Evolutionary conservation across 495 filamentous ascomycete species (phyloP).

Genomic region (Neurospora sp.): DNA sequence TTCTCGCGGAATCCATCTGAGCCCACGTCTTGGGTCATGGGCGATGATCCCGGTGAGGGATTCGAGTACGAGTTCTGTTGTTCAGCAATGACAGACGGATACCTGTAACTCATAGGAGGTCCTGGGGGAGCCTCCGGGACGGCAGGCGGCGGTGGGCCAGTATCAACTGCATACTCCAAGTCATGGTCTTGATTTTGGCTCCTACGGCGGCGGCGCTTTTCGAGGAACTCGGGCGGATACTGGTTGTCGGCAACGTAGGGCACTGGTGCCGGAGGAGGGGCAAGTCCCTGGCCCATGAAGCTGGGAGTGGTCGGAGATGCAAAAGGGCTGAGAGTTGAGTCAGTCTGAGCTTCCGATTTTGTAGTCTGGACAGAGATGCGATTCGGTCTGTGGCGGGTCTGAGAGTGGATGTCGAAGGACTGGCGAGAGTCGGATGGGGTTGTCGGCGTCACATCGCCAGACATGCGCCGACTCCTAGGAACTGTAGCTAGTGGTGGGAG

Average conservation of each 20-base stretch:
- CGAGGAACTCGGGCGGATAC: conserved; percentile 32
- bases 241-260: conserved; percentile 31
- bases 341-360: conserved; percentile 36
- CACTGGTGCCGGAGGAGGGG: conserved; percentile 40
- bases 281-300: conserved; percentile 35
- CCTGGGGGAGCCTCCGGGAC: conserved; percentile 51
- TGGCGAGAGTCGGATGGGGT: conserved; percentile 21
- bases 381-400: conserved; percentile 26
- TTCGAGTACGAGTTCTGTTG: conserved; percentile 20
- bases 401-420: conserved; percentile 32
- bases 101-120: conserved; percentile 48
- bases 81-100: conserved; percentile 35
- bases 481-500: conserved; percentile 21
- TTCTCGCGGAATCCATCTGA: conserved; percentile 30
- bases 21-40: conserved; percentile 26
- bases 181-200: conserved; percentile 27
- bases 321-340: conserved; percentile 42
- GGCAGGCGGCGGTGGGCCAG: conserved; percentile 32
- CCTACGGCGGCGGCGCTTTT: conserved; percentile 26
- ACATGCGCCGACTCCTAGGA: conserved; percentile 30
- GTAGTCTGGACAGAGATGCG: conserved; percentile 34
- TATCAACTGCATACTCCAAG: conserved; percentile 15
- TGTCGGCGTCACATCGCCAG: conserved; percentile 27
- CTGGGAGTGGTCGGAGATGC: conserved; percentile 39
- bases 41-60: conserved; percentile 14